A percentile compares a stretch with the other conserved stretches of the same genome.
Conservation (phyloP, 2,329 filamentous ascomycete genomes). For the Pseudogymnoascus sp. region DNA sequence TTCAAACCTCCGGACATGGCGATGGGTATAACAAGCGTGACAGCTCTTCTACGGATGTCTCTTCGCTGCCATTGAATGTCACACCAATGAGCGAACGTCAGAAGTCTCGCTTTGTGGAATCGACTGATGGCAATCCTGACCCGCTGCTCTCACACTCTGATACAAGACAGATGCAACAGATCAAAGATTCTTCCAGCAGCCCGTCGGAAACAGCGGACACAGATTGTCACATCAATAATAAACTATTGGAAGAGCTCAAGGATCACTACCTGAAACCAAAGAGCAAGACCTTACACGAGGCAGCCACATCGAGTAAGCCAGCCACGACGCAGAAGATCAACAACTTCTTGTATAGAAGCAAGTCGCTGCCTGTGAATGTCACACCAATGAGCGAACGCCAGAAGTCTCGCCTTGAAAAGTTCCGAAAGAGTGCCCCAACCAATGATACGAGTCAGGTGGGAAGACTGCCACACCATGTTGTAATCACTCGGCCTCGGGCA, state of each 20-base stretch:
- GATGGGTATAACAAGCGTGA: not conserved
- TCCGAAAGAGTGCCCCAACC: not conserved
- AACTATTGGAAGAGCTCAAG: not conserved
- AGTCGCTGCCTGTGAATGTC: slow-evolving; percentile 1
- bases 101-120: not conserved
- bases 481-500: not conserved
- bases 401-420: not conserved
- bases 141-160: not conserved
- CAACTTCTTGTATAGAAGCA: slow-evolving; percentile 6
- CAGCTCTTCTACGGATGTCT: not conserved
- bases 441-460: not conserved
- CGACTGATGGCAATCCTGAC: not conserved
- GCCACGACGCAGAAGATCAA: not conserved
- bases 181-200: not conserved
- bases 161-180: not conserved
- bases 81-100: slow-evolving; percentile 11
- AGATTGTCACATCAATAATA: not conserved
- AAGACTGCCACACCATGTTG: not conserved
- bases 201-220: not conserved
- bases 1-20: not conserved
- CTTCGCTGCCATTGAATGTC: not conserved
- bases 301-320: not conserved
- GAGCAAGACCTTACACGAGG: not conserved
- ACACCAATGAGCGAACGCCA: slow-evolving; percentile 11
- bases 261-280: not conserved